phyloP scores from a whole-genome alignment of 345 rosid genomes.

The Brassica cretica region DNA sequence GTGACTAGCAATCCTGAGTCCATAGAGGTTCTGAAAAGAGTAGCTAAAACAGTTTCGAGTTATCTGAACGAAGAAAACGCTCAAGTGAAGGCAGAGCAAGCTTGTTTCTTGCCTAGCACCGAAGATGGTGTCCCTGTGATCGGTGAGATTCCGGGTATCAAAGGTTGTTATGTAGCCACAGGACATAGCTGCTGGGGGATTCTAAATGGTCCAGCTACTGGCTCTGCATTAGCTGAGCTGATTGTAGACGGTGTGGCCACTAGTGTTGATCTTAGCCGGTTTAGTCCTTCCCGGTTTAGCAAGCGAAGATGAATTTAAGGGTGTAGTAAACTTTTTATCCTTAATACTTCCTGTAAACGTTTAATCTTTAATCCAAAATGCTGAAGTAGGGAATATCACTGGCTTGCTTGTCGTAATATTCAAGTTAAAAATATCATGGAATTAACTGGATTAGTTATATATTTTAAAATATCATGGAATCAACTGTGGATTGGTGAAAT shows the following conservation, averaged over 20 bases:
- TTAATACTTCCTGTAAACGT: neutral
- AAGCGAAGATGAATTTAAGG: slow-evolving; percentile 13
- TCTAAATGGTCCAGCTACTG: slow-evolving; percentile 87
- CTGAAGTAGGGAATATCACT: neutral
- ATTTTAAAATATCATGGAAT: neutral
- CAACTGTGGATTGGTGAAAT: neutral
- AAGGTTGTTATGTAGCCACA: slow-evolving; percentile 74
- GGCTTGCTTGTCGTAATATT: neutral
- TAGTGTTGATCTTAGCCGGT: slow-evolving; percentile 62
- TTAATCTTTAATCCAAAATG: neutral
- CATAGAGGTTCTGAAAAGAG: slow-evolving; percentile 66
- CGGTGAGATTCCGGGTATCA: slow-evolving; percentile 70
- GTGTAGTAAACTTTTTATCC: neutral
- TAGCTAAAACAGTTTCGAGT: slow-evolving; percentile 70
- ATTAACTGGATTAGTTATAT: neutral
- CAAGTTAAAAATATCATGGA: neutral
- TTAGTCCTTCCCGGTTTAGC: slow-evolving; percentile 75
- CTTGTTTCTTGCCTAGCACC: slow-evolving; percentile 82
- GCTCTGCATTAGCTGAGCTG: slow-evolving; percentile 84
- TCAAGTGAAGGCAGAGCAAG: slow-evolving; percentile 75
- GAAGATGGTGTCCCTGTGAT: slow-evolving; percentile 74
- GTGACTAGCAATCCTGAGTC: slow-evolving; percentile 64
- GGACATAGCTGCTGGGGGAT: slow-evolving; percentile 96
- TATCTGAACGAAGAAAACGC: slow-evolving; percentile 62
- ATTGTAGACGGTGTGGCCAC: slow-evolving; percentile 61